A percentile compares a stretch with the other conserved stretches of the same genome.
Evolutionary conservation across 495 filamentous ascomycete genomes (phyloP).

Genomic region (Penicillium antarcticum): DNA sequence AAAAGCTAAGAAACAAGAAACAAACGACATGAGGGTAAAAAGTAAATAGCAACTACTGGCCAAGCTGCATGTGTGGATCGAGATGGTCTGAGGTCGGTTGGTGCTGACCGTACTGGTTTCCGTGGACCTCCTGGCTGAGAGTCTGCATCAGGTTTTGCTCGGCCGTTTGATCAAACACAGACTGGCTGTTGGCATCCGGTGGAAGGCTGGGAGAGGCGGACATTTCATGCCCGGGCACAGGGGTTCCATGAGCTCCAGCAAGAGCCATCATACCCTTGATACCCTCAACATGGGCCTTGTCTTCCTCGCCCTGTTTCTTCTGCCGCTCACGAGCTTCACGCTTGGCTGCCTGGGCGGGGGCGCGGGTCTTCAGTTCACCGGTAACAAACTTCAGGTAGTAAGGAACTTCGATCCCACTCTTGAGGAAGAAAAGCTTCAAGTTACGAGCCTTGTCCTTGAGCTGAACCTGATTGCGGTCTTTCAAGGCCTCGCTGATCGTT

Average conservation of each 20-base stretch:
- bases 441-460: slow-evolving; percentile 95
- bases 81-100: slow-evolving; percentile 31
- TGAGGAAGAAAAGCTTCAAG: slow-evolving; percentile 91
- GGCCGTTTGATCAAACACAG: slow-evolving; percentile 41
- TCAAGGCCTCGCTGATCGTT: slow-evolving; percentile 77
- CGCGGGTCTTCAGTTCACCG: slow-evolving; percentile 90
- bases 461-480: slow-evolving; percentile 92
- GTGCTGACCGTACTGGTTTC: slow-evolving; percentile 38
- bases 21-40: neutral
- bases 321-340: slow-evolving; percentile 74
- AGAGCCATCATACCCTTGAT: slow-evolving; percentile 68
- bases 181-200: slow-evolving; percentile 33
- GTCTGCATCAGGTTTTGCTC: slow-evolving; percentile 51
- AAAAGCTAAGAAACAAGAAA: slow-evolving; percentile 9
- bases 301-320: slow-evolving; percentile 63
- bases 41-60: slow-evolving; percentile 22
- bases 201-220: slow-evolving; percentile 44
- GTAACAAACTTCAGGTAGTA: slow-evolving; percentile 89
- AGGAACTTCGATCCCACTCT: slow-evolving; percentile 89
- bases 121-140: slow-evolving; percentile 46
- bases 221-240: slow-evolving; percentile 40
- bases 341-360: slow-evolving; percentile 74
- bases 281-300: slow-evolving; percentile 68
- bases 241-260: slow-evolving; percentile 43
- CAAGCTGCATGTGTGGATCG: slow-evolving; percentile 37